Conservation (phyloP, 805 yeast genomes). For the Candida takata region DNA sequence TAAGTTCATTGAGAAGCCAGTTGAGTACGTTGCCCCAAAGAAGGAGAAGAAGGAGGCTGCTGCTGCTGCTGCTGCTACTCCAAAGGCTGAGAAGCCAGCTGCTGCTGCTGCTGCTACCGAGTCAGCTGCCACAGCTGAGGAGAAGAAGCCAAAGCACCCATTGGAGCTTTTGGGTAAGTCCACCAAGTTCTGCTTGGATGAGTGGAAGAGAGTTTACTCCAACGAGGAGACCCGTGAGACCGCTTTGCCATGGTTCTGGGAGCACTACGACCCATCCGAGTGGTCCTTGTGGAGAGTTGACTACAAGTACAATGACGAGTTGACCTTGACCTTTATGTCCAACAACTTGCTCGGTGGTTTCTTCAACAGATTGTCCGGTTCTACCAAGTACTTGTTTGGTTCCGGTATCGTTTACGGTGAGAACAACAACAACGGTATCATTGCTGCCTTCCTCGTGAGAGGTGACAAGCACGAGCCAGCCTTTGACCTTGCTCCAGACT, state of each 20-base stretch:
- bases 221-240: slow-evolving; percentile 93
- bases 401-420: slow-evolving; percentile 93
- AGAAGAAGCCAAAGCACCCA: slow-evolving; percentile 87
- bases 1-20: slow-evolving; percentile 57
- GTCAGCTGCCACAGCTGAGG: slow-evolving; percentile 39
- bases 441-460: slow-evolving; percentile 91
- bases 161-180: slow-evolving; percentile 75
- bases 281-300: slow-evolving; percentile 94
- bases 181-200: slow-evolving; percentile 63
- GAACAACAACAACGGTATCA: slow-evolving; percentile 96
- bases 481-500: slow-evolving; percentile 97
- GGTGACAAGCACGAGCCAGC: slow-evolving; percentile 91
- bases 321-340: slow-evolving; percentile 95
- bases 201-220: slow-evolving; percentile 95
- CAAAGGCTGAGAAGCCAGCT: slow-evolving; percentile 29
- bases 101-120: slow-evolving; percentile 30
- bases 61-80: slow-evolving; percentile 23
- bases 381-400: slow-evolving; percentile 93
- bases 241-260: slow-evolving; percentile 99
- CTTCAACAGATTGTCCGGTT: slow-evolving; percentile 89
- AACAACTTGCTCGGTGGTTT: slow-evolving; percentile 97
- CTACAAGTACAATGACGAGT: slow-evolving; percentile 97
- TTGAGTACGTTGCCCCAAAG: slow-evolving; percentile 69
- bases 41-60: slow-evolving; percentile 43
- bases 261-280: slow-evolving; percentile 83